Conservation (phyloP, 371 early-diverging fungal species). For the Mortierella sp. region DNA sequence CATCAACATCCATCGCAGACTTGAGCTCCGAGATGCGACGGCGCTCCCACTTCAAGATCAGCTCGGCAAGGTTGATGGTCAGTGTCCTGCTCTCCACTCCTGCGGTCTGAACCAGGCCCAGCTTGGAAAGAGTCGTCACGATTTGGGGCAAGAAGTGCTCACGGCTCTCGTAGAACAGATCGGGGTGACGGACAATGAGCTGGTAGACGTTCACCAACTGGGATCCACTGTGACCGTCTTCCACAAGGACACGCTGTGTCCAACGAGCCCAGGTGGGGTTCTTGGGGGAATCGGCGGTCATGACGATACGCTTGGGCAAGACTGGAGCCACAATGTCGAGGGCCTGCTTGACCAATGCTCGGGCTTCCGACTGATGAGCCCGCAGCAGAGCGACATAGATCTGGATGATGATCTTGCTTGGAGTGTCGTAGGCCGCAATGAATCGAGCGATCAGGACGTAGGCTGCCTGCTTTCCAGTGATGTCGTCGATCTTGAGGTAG, state of each 20-base stretch:
- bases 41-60: slow-evolving; percentile 92
- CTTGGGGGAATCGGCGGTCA: slow-evolving; percentile 58
- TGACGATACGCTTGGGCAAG: slow-evolving; percentile 82
- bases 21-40: slow-evolving; percentile 63
- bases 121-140: slow-evolving; percentile 84
- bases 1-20: slow-evolving; percentile 50
- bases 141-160: slow-evolving; percentile 93
- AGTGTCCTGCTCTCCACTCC: slow-evolving; percentile 89
- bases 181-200: slow-evolving; percentile 89
- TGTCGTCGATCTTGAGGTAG: slow-evolving; percentile 90
- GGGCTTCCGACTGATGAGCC: slow-evolving; percentile 89
- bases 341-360: slow-evolving; percentile 91
- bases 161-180: slow-evolving; percentile 89
- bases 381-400: slow-evolving; percentile 91
- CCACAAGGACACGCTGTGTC: slow-evolving; percentile 89
- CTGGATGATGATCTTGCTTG: slow-evolving; percentile 91
- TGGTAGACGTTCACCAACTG: slow-evolving; percentile 93
- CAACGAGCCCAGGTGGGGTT: slow-evolving; percentile 91
- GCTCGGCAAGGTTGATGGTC: slow-evolving; percentile 91
- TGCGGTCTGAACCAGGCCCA: slow-evolving; percentile 88
- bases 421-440: slow-evolving; percentile 93
- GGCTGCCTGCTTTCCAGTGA: slow-evolving; percentile 94
- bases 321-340: slow-evolving; percentile 94
- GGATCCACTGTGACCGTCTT: slow-evolving; percentile 90
- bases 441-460: slow-evolving; percentile 93